Base-by-base conservation (phyloP, 177 flowering plant genomes). In the Tripterygium wilfordii region DNA sequence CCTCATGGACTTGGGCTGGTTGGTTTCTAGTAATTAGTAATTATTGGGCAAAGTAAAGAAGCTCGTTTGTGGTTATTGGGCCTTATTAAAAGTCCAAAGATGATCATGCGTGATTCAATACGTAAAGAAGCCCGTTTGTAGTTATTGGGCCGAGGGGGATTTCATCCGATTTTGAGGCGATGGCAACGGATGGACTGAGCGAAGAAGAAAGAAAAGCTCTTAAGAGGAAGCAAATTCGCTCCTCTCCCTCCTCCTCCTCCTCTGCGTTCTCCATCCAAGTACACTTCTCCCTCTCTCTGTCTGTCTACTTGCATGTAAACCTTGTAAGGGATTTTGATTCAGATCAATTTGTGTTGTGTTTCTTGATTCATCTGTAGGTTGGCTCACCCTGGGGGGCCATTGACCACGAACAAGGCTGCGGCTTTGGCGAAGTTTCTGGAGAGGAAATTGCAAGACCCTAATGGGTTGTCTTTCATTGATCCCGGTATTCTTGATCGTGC, bases 311-410 rank as follows among this genome's bases (percentile, higher is more conserved):
- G n/a, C n/a, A n/a, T n/a, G n/a, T n/a, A n/a, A n/a, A n/a, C n/a
- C n/a, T n/a, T n/a, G n/a, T n/a, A n/a, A n/a, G n/a, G n/a, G n/a
- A n/a, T n/a, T n/a, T n/a, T n/a, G n/a, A n/a, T n/a, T n/a, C n/a
- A n/a, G n/a, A n/a, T n/a, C n/a, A n/a, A n/a, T n/a, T n/a, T n/a
- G n/a, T n/a, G n/a, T n/a, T n/a, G 39, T 19, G 57, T 52, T 53
- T 52, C 17, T 25, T 1, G 20, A 15, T 5, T 15, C 24, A 30
- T 18, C 36, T 23, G 18, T 45, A 90, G 97, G 69, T 61, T 74
- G 70, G 94, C 97, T 14, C 96, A 90, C 50, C 97, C 97, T 1
- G 96, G 88, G 22, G 97, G 97, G 46, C 85, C 97, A 0, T 36
- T 86, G 62, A 73, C 67, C 32, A 90, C 97, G 22, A 90, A 90